phyloP scores from a whole-genome alignment of 768 basidiomycete genomes.

The Mycena maculata region DNA sequence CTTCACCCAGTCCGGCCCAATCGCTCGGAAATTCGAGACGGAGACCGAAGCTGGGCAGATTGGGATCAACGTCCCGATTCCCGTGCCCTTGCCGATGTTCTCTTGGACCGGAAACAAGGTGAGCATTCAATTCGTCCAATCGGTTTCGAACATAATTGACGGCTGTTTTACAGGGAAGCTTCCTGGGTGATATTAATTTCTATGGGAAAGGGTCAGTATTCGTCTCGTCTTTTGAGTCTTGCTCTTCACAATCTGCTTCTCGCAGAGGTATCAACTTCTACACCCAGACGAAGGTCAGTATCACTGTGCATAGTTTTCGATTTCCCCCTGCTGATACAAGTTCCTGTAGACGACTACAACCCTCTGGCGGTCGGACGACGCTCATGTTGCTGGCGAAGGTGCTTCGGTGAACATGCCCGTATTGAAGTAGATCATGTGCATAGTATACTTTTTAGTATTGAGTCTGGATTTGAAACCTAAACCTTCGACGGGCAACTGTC shows the following conservation, averaged over 20 bases:
- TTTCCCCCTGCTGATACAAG: not conserved
- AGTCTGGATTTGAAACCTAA: too few relatives aligned
- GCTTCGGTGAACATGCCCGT: conserved; percentile 86
- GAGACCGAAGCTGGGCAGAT: conserved; percentile 91
- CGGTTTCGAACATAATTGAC: not conserved
- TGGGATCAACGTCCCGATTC: conserved; percentile 93
- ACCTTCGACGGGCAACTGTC: too few relatives aligned
- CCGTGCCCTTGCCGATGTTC: conserved; percentile 94
- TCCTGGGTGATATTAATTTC: conserved; percentile 90
- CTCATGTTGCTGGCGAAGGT: conserved; percentile 68
- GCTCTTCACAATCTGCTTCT: not conserved
- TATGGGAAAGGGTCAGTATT: conserved; percentile 82
- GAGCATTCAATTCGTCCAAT: conserved; percentile 30
- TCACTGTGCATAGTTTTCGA: not conserved
- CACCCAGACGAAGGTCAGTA: conserved; percentile 86
- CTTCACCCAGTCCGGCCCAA: conserved; percentile 97
- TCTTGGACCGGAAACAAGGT: conserved; percentile 96
- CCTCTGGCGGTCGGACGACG: conserved; percentile 91
- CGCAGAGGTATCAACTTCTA: conserved; percentile 91
- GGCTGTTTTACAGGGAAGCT: conserved; percentile 53
- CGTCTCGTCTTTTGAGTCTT: not conserved
- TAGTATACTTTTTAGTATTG: too few relatives aligned
- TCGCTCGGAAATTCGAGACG: conserved; percentile 91
- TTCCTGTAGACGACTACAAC: conserved; percentile 83
- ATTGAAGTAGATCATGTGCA: conserved; percentile 17